A percentile compares a stretch with the other conserved stretches of the same genome.
Conservation (phyloP, 306 rosid genomes). For the Prinsepia uniflora region DNA sequence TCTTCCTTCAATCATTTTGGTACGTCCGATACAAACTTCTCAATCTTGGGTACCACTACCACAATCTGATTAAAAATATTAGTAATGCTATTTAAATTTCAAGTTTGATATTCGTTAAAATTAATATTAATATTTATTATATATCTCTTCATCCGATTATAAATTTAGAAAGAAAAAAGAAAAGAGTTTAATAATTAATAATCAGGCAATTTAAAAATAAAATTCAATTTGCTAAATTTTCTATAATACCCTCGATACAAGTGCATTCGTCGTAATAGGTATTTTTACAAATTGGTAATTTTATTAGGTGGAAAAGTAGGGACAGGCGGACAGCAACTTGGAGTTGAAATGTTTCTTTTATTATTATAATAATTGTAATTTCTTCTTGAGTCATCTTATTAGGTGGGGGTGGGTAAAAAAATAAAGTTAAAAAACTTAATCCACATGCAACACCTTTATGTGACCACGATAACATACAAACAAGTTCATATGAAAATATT, state of each 20-base stretch:
- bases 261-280: too few species aligned
- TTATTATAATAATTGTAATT: background rate
- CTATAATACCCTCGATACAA: too few species aligned
- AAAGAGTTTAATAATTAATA: too few species aligned
- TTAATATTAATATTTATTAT: too few species aligned
- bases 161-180: too few species aligned
- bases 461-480: background rate
- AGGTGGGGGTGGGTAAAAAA: slow-evolving; percentile 12
- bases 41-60: background rate
- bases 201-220: too few species aligned
- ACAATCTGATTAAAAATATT: background rate
- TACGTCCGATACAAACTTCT: background rate
- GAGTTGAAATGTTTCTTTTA: slow-evolving; percentile 8
- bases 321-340: background rate
- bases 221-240: too few species aligned
- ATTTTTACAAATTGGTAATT: background rate
- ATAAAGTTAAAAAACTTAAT: background rate
- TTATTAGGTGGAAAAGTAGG: background rate
- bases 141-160: too few species aligned
- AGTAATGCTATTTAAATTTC: background rate
- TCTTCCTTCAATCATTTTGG: slow-evolving; percentile 3
- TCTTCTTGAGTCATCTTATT: background rate
- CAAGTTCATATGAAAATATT: background rate
- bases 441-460: background rate
- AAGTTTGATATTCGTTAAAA: background rate